A percentile compares a stretch with the other conserved stretches of the same genome.
Evolutionary conservation across 2,329 filamentous ascomycete genomes (phyloP).

Genomic region (Diaporthe sp.): DNA sequence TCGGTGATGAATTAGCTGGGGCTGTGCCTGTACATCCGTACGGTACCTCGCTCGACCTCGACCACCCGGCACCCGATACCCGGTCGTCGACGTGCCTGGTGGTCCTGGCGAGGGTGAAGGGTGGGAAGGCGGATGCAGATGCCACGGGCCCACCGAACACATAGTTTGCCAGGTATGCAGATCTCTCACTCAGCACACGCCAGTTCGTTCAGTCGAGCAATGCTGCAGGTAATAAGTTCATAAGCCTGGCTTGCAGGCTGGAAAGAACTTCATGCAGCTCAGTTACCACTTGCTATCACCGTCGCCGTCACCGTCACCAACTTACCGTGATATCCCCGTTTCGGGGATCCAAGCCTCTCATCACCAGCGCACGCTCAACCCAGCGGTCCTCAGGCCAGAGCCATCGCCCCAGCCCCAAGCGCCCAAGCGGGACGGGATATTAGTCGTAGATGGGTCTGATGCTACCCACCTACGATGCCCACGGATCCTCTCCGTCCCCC

Average conservation of each 20-base stretch:
- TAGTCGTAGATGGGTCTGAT: conserved; percentile 5
- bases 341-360: not conserved
- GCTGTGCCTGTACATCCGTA: conserved; percentile 23
- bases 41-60: not conserved
- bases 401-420: conserved; percentile 23
- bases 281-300: not conserved
- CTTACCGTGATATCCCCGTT: not conserved
- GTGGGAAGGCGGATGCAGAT: not conserved
- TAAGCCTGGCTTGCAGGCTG: not conserved
- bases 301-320: not conserved
- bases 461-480: conserved; percentile 11
- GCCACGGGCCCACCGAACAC: conserved; percentile 16
- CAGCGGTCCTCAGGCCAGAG: not conserved
- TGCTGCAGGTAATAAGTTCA: not conserved
- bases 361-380: not conserved
- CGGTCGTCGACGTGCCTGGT: conserved; percentile 17
- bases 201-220: not conserved
- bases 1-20: not conserved
- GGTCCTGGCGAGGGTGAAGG: not conserved
- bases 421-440: conserved; percentile 10
- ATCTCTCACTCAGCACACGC: conserved; percentile 8
- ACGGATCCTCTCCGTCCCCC: conserved; percentile 26
- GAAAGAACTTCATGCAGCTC: not conserved
- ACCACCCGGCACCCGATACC: conserved; percentile 15
- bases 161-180: conserved; percentile 10